Percentiles rank a stretch among this genome's conserved stretches.
Evolutionary conservation across 2,329 filamentous ascomycete species (phyloP).

Genomic region (Raffaelea albimanens): DNA sequence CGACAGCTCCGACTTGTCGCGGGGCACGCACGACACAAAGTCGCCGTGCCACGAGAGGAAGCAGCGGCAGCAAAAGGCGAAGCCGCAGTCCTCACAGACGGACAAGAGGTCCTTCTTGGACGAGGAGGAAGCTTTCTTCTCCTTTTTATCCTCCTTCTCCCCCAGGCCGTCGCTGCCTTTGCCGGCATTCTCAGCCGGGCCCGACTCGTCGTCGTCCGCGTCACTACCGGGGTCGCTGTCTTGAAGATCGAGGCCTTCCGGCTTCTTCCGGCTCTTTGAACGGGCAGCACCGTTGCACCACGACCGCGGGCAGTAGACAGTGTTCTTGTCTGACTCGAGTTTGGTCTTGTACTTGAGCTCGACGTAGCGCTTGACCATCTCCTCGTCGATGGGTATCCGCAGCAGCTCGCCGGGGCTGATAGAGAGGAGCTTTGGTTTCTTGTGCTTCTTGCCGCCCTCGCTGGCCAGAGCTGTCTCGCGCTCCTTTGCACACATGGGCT

Average conservation of each 20-base stretch:
- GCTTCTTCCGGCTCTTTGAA: slow-evolving; percentile 64
- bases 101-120: slow-evolving; percentile 53
- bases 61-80: slow-evolving; percentile 74
- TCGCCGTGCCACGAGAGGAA: slow-evolving; percentile 86
- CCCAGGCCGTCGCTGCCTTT: slow-evolving; percentile 1
- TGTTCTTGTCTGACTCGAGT: slow-evolving; percentile 83
- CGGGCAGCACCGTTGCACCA: slow-evolving; percentile 89
- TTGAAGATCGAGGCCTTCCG: slow-evolving; percentile 55
- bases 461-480: slow-evolving; percentile 23
- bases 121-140: slow-evolving; percentile 12
- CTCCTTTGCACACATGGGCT: slow-evolving; percentile 67
- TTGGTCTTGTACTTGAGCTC: slow-evolving; percentile 86
- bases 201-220: slow-evolving; percentile 16
- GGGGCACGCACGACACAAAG: slow-evolving; percentile 58
- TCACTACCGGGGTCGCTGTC: slow-evolving; percentile 33
- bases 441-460: slow-evolving; percentile 34
- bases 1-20: slow-evolving; percentile 60
- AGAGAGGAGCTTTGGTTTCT: slow-evolving; percentile 51
- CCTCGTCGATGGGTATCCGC: slow-evolving; percentile 61
- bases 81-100: slow-evolving; percentile 80
- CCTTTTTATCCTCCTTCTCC: slow-evolving; percentile 13
- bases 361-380: slow-evolving; percentile 76
- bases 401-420: slow-evolving; percentile 78
- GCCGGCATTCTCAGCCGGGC: slow-evolving; percentile 10
- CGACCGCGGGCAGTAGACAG: slow-evolving; percentile 80